Percentiles rank a stretch among this genome's conserved stretches.
Evolutionary conservation across 495 filamentous ascomycete genomes (phyloP).

Genomic region (Xylaria longipes): DNA sequence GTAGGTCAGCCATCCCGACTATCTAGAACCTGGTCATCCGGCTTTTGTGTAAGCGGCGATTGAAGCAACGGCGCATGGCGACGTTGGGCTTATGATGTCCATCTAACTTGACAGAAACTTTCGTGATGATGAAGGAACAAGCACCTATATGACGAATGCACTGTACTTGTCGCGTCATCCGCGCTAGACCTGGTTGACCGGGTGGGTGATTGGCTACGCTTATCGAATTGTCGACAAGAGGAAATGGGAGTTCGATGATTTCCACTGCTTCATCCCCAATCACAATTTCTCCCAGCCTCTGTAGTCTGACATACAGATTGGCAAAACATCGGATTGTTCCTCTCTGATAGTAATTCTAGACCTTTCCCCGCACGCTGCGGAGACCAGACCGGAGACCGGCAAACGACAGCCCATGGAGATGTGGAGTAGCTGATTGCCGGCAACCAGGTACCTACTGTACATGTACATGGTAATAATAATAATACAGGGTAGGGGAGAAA

Average conservation of each 20-base stretch:
- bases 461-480: not conserved
- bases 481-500: not conserved
- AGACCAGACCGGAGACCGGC: not conserved
- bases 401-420: constrained; percentile 1
- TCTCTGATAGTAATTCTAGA: not conserved
- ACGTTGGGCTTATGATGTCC: not conserved
- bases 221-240: not conserved
- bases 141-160: not conserved
- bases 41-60: not conserved
- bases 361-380: constrained; percentile 9
- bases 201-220: not conserved
- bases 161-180: constrained; percentile 8
- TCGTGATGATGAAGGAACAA: not conserved
- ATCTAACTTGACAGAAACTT: not conserved
- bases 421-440: constrained; percentile 12
- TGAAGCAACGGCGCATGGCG: no score
- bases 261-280: not conserved
- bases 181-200: constrained; percentile 12
- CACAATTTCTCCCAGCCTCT: not conserved
- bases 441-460: not conserved
- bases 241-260: not conserved
- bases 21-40: not conserved
- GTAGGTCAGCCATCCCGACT: not conserved
- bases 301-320: not conserved
- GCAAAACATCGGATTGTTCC: not conserved